Base-by-base conservation (phyloP, 2,329 filamentous ascomycete species). In the Beauveria caledonica region DNA sequence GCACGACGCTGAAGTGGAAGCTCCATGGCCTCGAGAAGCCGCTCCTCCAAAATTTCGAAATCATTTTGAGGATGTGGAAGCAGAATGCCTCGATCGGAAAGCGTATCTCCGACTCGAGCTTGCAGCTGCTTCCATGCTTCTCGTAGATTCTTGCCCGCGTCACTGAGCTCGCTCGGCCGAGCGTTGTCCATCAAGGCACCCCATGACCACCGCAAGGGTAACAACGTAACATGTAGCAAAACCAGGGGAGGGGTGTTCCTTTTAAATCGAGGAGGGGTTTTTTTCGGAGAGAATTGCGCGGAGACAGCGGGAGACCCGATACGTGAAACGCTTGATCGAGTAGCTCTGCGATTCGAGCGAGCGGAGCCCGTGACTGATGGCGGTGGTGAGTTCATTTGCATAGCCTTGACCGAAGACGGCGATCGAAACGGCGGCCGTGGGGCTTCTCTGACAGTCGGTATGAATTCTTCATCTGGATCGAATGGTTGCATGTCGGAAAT, bases 61-160 rank as follows among this genome's bases (percentile, higher is more conserved):
- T 92, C 89, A 60, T 87, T 87, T 65, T 89, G 84, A 1, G 90
- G 90, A 69, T 94, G 90, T 2, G 88, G 84, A 8, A 94, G 80
- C 48, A 94, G 76, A 39, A 94, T 80, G 2, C 88, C 90, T 23
- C 90, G 81, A 68, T 89, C 82, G 64, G 89, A 80, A 11, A 92
- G 84, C 0, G 88, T 90, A 55, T 91, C 88, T 1, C 84, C 85
- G 4, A 90, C 78, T 62, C 88, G 86, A 58, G 89, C 86, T 64
- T 86, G 84, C 2, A 93, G 76, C 61, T 87, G 76, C 50, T 82
- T 81, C 82, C 86, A 89, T 36, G 84, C 83, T 63, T 85, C 82
- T 27, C 78, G 81, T n/a, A 86, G 76, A 5, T 70, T 73, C 68
- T 80, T 81, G 17, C 78, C 72, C 9, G 74, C 74, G 7, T 78